Percentiles rank a stretch among this genome's conserved stretches.
Conservation (phyloP, 805 yeast genomes). For the Allodekkera sacchari region DNA sequence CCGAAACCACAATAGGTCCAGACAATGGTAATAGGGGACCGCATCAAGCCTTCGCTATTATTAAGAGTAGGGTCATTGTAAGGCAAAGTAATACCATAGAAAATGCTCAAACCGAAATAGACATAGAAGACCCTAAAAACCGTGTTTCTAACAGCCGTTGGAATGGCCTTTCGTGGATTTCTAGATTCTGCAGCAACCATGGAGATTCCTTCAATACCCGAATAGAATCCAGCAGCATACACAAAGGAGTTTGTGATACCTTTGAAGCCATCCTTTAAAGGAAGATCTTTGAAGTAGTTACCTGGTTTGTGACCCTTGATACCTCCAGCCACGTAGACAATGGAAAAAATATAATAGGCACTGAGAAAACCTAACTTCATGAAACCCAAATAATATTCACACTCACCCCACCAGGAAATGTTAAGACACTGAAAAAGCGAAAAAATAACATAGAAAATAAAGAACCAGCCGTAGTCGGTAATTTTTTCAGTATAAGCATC, state of each 20-base stretch:
- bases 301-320: conserved; percentile 25
- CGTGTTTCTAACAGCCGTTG: conserved; percentile 50
- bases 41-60: conserved; percentile 30
- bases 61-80: conserved; percentile 40
- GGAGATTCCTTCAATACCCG: conserved; percentile 25
- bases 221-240: conserved; percentile 18
- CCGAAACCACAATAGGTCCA: conserved; percentile 43
- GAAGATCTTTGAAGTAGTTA: conserved; percentile 28
- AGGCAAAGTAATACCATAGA: conserved; percentile 54
- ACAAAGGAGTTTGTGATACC: conserved; percentile 19
- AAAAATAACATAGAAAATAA: conserved; percentile 45
- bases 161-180: conserved; percentile 50
- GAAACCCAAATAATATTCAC: conserved; percentile 46
- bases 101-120: conserved; percentile 45
- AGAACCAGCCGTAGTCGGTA: conserved; percentile 47
- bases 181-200: conserved; percentile 54
- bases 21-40: conserved; percentile 41
- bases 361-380: conserved; percentile 38
- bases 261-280: conserved; percentile 20
- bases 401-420: conserved; percentile 48
- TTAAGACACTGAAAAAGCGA: conserved; percentile 42
- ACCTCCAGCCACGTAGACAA: conserved; percentile 37
- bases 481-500: conserved; percentile 42
- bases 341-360: conserved; percentile 45
- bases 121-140: conserved; percentile 46